phyloP scores from a whole-genome alignment of 1,284 basidiomycete genomes.

The Moesziomyces sp. region DNA sequence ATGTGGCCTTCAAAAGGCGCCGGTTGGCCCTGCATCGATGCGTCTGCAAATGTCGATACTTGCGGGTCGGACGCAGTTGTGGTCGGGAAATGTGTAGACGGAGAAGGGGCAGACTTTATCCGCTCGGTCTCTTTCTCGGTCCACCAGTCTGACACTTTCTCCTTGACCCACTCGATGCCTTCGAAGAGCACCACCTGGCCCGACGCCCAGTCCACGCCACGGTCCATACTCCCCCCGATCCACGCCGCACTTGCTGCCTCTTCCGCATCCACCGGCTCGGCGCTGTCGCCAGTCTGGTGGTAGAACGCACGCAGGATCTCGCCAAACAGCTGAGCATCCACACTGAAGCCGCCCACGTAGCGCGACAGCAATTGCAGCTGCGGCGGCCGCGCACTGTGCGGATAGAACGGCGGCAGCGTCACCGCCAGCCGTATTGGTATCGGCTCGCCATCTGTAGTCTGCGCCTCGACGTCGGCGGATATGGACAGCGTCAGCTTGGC shows the following conservation, averaged over 20 bases:
- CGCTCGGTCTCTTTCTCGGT: slow-evolving; percentile 21
- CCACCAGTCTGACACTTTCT: slow-evolving; percentile 58
- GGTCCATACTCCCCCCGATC: slow-evolving; percentile 22
- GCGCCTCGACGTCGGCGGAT: slow-evolving; percentile 36
- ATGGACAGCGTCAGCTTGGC: slow-evolving; percentile 42
- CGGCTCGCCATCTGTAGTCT: slow-evolving; percentile 3
- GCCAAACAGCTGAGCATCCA: slow-evolving; percentile 61
- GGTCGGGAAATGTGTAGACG: not conserved
- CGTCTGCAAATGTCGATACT: slow-evolving; percentile 9
- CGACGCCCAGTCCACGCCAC: slow-evolving; percentile 42
- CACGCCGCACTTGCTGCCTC: slow-evolving; percentile 8
- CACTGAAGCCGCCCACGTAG: slow-evolving; percentile 60
- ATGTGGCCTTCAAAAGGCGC: slow-evolving; percentile 23
- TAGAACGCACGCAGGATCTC: slow-evolving; percentile 58
- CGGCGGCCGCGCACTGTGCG: slow-evolving; percentile 47
- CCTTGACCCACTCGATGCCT: slow-evolving; percentile 65
- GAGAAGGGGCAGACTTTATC: not conserved
- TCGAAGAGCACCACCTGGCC: slow-evolving; percentile 66
- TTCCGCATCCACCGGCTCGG: slow-evolving; percentile 11
- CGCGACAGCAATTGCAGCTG: slow-evolving; percentile 61
- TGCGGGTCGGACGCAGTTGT: not conserved
- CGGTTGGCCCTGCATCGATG: not conserved
- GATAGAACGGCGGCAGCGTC: slow-evolving; percentile 59
- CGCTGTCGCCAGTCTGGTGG: slow-evolving; percentile 24
- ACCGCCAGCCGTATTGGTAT: slow-evolving; percentile 54